Evolutionary conservation across 352 stramenopile species (phyloP), one percentile per base, ranked within the genome.

Genomic region (Pythium chondricola): DNA sequence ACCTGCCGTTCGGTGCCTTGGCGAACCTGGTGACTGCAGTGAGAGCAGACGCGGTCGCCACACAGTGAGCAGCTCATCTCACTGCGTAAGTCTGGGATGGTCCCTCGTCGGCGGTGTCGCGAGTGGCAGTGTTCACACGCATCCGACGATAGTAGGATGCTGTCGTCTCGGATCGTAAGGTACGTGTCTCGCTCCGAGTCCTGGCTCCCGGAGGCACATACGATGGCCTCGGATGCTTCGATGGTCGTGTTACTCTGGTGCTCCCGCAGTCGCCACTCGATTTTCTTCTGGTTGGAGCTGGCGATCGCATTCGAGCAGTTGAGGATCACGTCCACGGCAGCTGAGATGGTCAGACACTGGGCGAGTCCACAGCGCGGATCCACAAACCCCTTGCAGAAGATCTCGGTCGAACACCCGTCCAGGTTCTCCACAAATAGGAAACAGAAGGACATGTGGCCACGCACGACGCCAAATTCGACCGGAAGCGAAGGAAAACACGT

Each of bases 381-480:
- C 4, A 73, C 45, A 38, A 67, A 73, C 10, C 64, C 64, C 22
- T 69, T 69, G 49, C 55, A 61, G 41, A 73, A 73, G 2, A 73
- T 48, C 8, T 73, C 64, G 16, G 69, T 45, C 4, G 17, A 16
- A 4, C 52, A 53, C 2, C 24, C 40, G 0, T 37, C 30, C 7
- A 9, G 2, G n/a, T 26, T 50, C 22, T 73, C 60, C 16, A 55
- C 56, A 25, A 73, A 73, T 9, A 73, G 33, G 32, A 63, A 56
- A 30, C 60, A 64, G 38, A 69, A 68, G 30, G 64, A 73, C 4
- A 73, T 46, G 37, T 51, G 47, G 25, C 52, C 64, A 6, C 64
- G 64, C 11, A 73, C 60, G 43, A 73, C 55, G 14, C 46, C 49
- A n/a, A 48, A 52, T 18, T 58, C 41, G 0, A 43, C 8, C 8